phyloP scores from a whole-genome alignment of 768 basidiomycete genomes.

The Wakefieldia striispora region DNA sequence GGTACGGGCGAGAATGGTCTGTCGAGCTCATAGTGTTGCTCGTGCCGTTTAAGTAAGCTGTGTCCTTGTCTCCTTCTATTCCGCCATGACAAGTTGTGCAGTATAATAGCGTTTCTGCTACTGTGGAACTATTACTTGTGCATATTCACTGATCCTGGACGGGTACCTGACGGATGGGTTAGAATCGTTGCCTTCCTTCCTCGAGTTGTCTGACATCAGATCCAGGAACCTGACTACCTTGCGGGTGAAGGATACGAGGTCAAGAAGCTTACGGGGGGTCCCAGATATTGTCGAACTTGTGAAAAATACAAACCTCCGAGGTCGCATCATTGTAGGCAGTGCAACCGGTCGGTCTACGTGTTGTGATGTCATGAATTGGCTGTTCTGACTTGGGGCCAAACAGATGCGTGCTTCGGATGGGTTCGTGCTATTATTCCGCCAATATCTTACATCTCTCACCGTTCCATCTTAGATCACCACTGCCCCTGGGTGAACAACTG shows the following conservation, averaged over 20 bases:
- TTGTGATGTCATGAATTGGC: not conserved
- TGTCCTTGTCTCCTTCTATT: not conserved
- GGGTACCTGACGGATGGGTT: slow-evolving; percentile 79
- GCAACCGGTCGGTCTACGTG: slow-evolving; percentile 59
- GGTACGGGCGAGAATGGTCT: slow-evolving; percentile 78
- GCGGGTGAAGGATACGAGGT: slow-evolving; percentile 78
- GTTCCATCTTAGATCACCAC: slow-evolving; percentile 64
- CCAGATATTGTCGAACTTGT: slow-evolving; percentile 87
- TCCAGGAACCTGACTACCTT: slow-evolving; percentile 66
- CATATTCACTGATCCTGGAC: slow-evolving; percentile 81
- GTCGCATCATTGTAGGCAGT: slow-evolving; percentile 90
- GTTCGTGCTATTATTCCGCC: slow-evolving; percentile 37
- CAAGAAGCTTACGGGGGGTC: slow-evolving; percentile 80
- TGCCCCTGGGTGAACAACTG: slow-evolving; percentile 95
- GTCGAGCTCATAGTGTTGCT: slow-evolving; percentile 75
- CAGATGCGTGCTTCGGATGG: slow-evolving; percentile 89
- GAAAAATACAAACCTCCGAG: slow-evolving; percentile 82
- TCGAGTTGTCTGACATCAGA: slow-evolving; percentile 4
- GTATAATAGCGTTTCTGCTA: slow-evolving; percentile 71
- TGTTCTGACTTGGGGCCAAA: slow-evolving; percentile 1
- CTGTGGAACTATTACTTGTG: slow-evolving; percentile 89
- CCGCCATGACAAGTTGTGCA: slow-evolving; percentile 30
- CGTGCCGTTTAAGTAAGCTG: slow-evolving; percentile 83
- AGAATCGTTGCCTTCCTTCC: slow-evolving; percentile 18
- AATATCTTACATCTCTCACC: slow-evolving; percentile 4